Evolutionary conservation across 2,329 filamentous ascomycete species (phyloP), one percentile per base, ranked within the genome.

Genomic region (Fusarium papillatum): DNA sequence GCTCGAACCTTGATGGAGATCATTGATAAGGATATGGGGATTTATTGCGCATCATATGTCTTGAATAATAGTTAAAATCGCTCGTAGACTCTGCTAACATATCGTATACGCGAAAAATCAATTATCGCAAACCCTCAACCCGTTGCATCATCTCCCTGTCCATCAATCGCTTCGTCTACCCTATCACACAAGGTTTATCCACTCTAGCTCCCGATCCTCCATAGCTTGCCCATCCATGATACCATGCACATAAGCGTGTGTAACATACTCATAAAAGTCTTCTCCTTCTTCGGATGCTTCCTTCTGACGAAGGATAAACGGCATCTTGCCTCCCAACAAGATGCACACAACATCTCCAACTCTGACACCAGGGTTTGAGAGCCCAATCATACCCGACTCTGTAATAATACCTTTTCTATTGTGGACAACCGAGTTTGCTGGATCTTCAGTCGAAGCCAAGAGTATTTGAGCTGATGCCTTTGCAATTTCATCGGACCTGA

Each of bases 111-210:
- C 11, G n/a, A n/a, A n/a, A 34, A 57, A 36, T 22, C 29, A 9
- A 22, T 16, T 8, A 5, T 10, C 5, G 3, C 22, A 17, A 5
- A 7, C 13, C 13, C 3, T 9, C 7, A 22, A 17, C 16, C 13
- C 4, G 8, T 10, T 22, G 29, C 53, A 17, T 57, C 17, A n/a
- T 6, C 26, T 22, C n/a, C 19, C 22, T 22, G 2, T 36, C 13
- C 13, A 16, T 36, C 53, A n/a, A 29, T 34, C 19, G 19, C 29
- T 34, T 22, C n/a, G 53, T n/a, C 13, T 57, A 57, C 53, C 53
- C 53, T 34, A 36, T 57, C 31, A 85, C 81, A 4, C 84, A 11
- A 57, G n/a, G 0, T 14, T 41, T n/a, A 71, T 57, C 43, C 53
- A 62, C 4, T 62, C 17, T 13, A 41, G n/a, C 4, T 55, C 68